Base-by-base conservation (phyloP, 345 rosid genomes). In the Limnanthes douglasii region DNA sequence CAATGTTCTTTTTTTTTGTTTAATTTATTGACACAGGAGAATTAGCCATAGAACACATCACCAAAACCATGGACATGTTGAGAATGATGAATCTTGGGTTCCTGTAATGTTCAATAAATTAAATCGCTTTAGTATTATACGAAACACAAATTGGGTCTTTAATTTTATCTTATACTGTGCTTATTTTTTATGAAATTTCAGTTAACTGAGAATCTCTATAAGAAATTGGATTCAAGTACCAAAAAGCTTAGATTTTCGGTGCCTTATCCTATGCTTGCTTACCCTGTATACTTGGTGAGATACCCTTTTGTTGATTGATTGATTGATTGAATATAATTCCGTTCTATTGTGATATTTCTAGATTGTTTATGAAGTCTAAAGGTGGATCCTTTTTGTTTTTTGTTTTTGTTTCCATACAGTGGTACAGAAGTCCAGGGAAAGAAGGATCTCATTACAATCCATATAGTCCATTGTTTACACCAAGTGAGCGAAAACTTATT, bases 341-440 rank as follows among this genome's bases (percentile, higher is more conserved):
- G 37, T 2, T 10, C 20, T 1, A 5, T n/a, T 10, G 6, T 7
- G 4, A 4, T 51, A 34, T 15, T 54, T 56, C 28, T 30, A 11
- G 24, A 15, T n/a, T 11, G 3, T 8, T 16, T 8, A 24, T n/a
- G 10, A 21, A 28, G 13, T 5, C 3, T 37, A 24, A 43, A 25
- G n/a, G n/a, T n/a, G n/a, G n/a, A n/a, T n/a, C n/a, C n/a, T 6
- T 28, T 24, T 15, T 3, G 25, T 3, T 19, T 10, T 21, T 13
- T 27, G 21, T 3, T 7, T n/a, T 6, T 16, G 11, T 6, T 43
- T 34, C 20, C 5, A 21, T 16, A 23, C 70, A 88, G 97, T 78
- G 80, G 78, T 15, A 47, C 22, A 53, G 97, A 64, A 74, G 90
- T 57, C 97, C 97, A n/a, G 97, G 97, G 13, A 88, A 88, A 64